A percentile compares a stretch with the other conserved stretches of the same genome.
These are phyloP conservation scores for Aspergillus tanneri DNA, from an alignment of 2,329 filamentous ascomycete species.

Conservation along the genomic window DNA sequence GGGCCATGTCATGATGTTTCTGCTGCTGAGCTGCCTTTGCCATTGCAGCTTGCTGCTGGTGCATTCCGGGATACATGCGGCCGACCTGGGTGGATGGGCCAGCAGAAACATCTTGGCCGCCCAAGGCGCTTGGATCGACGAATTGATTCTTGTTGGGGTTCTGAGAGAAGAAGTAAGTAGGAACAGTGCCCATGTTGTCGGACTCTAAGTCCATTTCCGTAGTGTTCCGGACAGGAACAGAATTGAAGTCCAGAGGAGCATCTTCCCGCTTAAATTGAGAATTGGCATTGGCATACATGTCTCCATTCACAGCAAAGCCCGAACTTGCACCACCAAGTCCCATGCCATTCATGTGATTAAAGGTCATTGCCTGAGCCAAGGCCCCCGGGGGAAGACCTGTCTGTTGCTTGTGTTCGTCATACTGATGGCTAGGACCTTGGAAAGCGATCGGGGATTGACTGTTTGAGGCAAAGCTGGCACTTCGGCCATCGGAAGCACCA, in stretches of 20 bases:
- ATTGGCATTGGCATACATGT: slow-evolving; percentile 61
- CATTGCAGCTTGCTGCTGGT: slow-evolving; percentile 80
- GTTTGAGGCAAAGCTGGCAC: slow-evolving; percentile 37
- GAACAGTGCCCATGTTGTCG: slow-evolving; percentile 59
- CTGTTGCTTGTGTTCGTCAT: slow-evolving; percentile 92
- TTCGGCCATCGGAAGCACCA: slow-evolving; percentile 30
- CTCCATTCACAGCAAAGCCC: slow-evolving; percentile 54
- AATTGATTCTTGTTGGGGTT: slow-evolving; percentile 52
- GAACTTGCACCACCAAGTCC: slow-evolving; percentile 37
- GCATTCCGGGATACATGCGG: slow-evolving; percentile 88
- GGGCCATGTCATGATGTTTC: slow-evolving; percentile 58
- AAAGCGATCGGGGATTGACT: slow-evolving; percentile 57
- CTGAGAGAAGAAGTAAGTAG: slow-evolving; percentile 64
- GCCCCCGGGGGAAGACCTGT: slow-evolving; percentile 87
- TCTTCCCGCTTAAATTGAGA: slow-evolving; percentile 37
- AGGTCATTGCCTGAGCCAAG: slow-evolving; percentile 73
- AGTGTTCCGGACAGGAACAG: slow-evolving; percentile 55
- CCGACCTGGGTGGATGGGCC: slow-evolving; percentile 59
- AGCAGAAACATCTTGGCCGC: slow-evolving; percentile 59
- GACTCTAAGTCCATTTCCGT: slow-evolving; percentile 69
- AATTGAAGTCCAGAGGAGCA: slow-evolving; percentile 66
- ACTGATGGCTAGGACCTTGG: slow-evolving; percentile 86
- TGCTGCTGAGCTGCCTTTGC: slow-evolving; percentile 71
- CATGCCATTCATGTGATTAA: slow-evolving; percentile 61
- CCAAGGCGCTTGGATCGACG: slow-evolving; percentile 72